Conservation (phyloP, 108 stramenopile species). For the Schizochytrium sp. region DNA sequence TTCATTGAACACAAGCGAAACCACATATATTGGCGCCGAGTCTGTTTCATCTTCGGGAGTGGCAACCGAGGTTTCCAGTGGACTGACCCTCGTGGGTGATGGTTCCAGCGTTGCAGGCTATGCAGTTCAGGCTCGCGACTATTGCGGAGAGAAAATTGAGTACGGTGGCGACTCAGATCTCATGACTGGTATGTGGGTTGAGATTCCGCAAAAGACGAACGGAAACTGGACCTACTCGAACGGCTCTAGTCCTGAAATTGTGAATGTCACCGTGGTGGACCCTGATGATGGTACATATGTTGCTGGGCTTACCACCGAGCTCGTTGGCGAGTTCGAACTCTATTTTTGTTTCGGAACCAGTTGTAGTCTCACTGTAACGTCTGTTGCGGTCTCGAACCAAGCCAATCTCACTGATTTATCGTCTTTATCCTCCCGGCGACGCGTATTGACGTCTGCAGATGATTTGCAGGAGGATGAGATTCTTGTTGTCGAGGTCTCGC, state of each 20-base stretch:
- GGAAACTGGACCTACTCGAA: constrained; percentile 6
- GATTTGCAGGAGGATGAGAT: neutral
- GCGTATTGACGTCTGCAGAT: neutral
- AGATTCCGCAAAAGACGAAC: constrained; percentile 40
- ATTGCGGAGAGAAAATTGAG: constrained; percentile 45
- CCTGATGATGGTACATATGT: constrained; percentile 8
- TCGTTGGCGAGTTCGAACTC: constrained; percentile 15
- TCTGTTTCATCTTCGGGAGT: neutral
- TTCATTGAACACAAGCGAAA: neutral
- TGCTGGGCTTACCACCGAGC: neutral
- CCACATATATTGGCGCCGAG: neutral
- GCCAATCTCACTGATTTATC: neutral
- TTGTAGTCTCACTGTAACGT: neutral
- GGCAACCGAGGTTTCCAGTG: neutral
- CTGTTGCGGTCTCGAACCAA: neutral
- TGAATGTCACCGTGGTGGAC: constrained; percentile 4
- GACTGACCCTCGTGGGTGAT: neutral
- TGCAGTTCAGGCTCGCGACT: neutral
- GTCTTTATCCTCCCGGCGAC: too few species aligned
- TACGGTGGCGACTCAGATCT: neutral
- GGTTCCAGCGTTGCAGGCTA: neutral
- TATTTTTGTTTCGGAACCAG: constrained; percentile 12
- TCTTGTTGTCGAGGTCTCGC: neutral
- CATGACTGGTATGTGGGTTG: constrained; percentile 3
- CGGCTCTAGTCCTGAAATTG: neutral